phyloP scores from a whole-genome alignment of 495 filamentous ascomycete species.

The Aspergillus conjunctus region DNA sequence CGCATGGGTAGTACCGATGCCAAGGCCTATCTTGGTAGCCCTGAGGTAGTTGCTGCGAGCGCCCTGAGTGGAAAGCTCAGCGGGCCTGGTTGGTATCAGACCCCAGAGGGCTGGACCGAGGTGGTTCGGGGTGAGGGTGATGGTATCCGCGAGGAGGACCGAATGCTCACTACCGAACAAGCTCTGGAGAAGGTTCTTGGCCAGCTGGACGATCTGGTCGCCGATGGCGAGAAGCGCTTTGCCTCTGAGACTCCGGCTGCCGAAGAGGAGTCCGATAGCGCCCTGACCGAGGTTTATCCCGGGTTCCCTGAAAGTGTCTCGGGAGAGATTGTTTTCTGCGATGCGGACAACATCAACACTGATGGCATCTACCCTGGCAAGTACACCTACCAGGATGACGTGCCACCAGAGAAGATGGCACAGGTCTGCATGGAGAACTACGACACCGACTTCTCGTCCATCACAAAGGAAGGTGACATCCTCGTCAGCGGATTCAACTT shows the following conservation, averaged over 20 bases:
- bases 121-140: slow-evolving; percentile 72
- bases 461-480: slow-evolving; percentile 70
- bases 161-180: slow-evolving; percentile 63
- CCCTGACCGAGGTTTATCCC: slow-evolving; percentile 50
- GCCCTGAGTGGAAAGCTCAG: slow-evolving; percentile 76
- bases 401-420: slow-evolving; percentile 82
- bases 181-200: slow-evolving; percentile 68
- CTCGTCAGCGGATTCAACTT: slow-evolving; percentile 91
- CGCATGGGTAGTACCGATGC: slow-evolving; percentile 84
- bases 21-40: slow-evolving; percentile 85
- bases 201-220: slow-evolving; percentile 65
- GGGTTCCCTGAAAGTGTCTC: slow-evolving; percentile 55
- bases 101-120: slow-evolving; percentile 64
- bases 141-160: slow-evolving; percentile 61
- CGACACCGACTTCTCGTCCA: slow-evolving; percentile 64
- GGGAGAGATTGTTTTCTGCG: slow-evolving; percentile 57
- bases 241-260: slow-evolving; percentile 27
- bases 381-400: slow-evolving; percentile 68
- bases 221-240: slow-evolving; percentile 48
- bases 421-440: slow-evolving; percentile 93
- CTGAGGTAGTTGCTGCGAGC: slow-evolving; percentile 89
- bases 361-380: slow-evolving; percentile 87
- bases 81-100: slow-evolving; percentile 80
- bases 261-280: slow-evolving; percentile 25
- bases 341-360: slow-evolving; percentile 58